These are phyloP conservation scores for Coriaria nepalensis DNA, from an alignment of 306 rosid genomes.

Conservation along the genomic window DNA sequence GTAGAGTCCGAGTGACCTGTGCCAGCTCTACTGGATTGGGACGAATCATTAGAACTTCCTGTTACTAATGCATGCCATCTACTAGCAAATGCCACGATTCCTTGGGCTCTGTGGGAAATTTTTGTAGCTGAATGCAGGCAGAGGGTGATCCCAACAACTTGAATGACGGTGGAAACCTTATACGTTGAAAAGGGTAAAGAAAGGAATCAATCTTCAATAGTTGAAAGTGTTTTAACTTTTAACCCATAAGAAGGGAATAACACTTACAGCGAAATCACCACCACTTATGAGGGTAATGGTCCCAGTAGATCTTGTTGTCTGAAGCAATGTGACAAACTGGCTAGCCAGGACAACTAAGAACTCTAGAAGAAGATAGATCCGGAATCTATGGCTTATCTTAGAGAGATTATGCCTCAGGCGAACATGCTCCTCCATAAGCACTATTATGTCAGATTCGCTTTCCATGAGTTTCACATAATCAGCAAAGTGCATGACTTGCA, in stretches of 20 bases:
- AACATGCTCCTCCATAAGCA: slow-evolving; percentile 63
- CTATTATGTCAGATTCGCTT: slow-evolving; percentile 44
- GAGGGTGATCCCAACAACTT: slow-evolving; percentile 63
- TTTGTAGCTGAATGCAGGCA: slow-evolving; percentile 74
- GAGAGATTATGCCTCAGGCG: slow-evolving; percentile 66
- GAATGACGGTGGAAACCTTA: slow-evolving; percentile 68
- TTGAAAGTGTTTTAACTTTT: neutral
- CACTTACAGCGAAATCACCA: slow-evolving; percentile 83
- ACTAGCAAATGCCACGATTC: slow-evolving; percentile 55
- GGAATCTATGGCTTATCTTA: slow-evolving; percentile 76
- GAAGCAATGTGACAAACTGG: slow-evolving; percentile 54
- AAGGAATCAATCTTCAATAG: slow-evolving; percentile 1
- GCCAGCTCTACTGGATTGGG: slow-evolving; percentile 29
- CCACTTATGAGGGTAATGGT: slow-evolving; percentile 39
- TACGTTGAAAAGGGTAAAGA: slow-evolving; percentile 4
- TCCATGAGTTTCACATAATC: slow-evolving; percentile 67
- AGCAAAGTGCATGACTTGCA: slow-evolving; percentile 70
- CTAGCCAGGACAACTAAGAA: slow-evolving; percentile 60
- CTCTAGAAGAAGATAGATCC: slow-evolving; percentile 59
- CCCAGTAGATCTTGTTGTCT: slow-evolving; percentile 41
- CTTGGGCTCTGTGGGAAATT: slow-evolving; percentile 79
- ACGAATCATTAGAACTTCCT: slow-evolving; percentile 35
- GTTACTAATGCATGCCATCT: slow-evolving; percentile 72
- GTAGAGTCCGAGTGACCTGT: slow-evolving; percentile 28
- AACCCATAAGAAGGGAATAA: slow-evolving; percentile 3